Conservation (phyloP, 257 asterid species). For the Solanum verrucosum region DNA sequence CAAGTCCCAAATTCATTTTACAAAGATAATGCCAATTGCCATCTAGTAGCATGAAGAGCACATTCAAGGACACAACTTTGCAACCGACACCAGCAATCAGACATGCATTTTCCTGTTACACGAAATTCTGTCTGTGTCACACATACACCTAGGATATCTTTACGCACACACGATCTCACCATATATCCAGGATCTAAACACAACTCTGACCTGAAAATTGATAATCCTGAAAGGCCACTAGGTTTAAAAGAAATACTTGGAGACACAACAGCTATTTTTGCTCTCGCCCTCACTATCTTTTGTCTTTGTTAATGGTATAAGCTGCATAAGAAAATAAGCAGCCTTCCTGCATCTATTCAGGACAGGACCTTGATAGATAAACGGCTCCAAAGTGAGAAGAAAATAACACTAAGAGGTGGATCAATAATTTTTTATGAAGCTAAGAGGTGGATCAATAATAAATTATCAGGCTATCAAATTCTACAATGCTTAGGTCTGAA, state of each 20-base stretch:
- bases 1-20: neutral
- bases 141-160: neutral
- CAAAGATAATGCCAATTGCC: neutral
- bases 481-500: neutral
- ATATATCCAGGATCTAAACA: neutral
- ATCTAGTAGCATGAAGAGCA: neutral
- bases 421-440: too few species aligned
- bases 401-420: neutral
- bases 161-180: neutral
- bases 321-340: neutral
- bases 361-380: neutral
- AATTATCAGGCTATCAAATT: neutral
- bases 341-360: neutral
- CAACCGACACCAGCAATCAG: neutral
- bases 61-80: neutral
- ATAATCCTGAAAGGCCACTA: neutral
- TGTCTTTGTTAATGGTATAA: neutral
- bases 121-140: neutral
- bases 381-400: neutral
- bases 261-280: neutral
- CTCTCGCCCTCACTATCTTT: neutral
- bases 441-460: neutral
- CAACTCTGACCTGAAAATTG: neutral
- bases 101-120: neutral
- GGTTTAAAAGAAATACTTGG: neutral